phyloP scores from a whole-genome alignment of 116 monocot genomes.

The Phalaenopsis hybrid region DNA sequence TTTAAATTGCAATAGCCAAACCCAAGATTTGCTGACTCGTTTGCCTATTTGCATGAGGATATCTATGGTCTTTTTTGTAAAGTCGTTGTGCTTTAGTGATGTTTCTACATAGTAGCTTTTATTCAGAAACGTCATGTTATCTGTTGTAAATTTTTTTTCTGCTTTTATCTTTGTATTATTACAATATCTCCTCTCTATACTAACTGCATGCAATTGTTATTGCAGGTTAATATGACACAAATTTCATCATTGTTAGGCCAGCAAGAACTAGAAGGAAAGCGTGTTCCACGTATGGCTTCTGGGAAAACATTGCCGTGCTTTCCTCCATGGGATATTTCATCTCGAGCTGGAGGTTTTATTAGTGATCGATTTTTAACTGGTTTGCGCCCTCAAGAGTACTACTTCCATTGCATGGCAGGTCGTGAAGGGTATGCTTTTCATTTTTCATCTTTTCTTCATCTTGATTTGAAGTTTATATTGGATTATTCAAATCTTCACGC shows the following conservation, averaged over 20 bases:
- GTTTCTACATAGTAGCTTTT: background rate
- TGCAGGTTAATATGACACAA: constrained; percentile 90
- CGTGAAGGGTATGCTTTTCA: constrained; percentile 70
- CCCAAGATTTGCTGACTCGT: background rate
- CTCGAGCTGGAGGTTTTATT: no score
- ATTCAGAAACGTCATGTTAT: no score
- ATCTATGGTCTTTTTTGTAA: background rate
- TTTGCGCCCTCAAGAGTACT: constrained; percentile 99
- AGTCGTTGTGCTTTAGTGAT: background rate
- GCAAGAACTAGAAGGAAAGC: constrained; percentile 97
- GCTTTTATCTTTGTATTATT: background rate
- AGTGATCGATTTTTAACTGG: no score
- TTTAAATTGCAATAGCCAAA: background rate
- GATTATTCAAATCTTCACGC: no score
- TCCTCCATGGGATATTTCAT: no score
- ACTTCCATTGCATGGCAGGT: constrained; percentile 99
- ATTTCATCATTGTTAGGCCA: constrained; percentile 95
- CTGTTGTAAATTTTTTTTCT: background rate
- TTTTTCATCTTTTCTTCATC: background rate
- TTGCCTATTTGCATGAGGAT: background rate
- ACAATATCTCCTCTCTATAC: background rate
- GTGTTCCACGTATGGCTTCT: no score
- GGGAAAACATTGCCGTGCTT: no score
- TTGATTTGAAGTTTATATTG: background rate
- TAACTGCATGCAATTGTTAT: background rate